Base-by-base conservation (phyloP, 192 early-diverging fungal species). In the Dissophora ornata region DNA sequence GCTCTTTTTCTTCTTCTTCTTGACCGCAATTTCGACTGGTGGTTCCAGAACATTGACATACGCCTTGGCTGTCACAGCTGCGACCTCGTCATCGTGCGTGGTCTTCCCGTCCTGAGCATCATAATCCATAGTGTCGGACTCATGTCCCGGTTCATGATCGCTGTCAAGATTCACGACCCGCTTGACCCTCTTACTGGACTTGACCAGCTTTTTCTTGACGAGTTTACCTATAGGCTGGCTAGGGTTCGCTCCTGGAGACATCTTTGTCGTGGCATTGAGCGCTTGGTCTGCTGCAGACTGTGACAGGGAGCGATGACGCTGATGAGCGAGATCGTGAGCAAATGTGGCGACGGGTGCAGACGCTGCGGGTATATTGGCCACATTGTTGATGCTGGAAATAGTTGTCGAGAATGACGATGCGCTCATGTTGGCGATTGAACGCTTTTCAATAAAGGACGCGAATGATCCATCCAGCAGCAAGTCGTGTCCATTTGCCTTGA, bases 391-490 rank as follows among this genome's bases (percentile, higher is more conserved):
- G 33, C 58, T 53, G n/a, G 67, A 36, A 36, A 62, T 71, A 24
- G 62, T 59, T 41, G 62, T 32, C 7, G 47, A 33, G 26, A 57
- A 61, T 30, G 69, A 33, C 69, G 77, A 30, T 45, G 67, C 19
- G 41, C 63, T 61, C 49, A 75, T 46, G 22, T 61, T 67, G 7
- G 57, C 42, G 12, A 77, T 44, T 0, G 36, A 12, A 12, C 77
- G 81, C 22, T 79, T 73, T 69, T 88, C 87, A 0, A 63, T 57
- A 53, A 83, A 85, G 11, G 79, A 77, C 2, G 87, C 85, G 25
- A 67, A 78, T 10, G 69, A 60, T 2, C 87, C 87, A 54, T 88
- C 87, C 25, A 88, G 52, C 13, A 79, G 48, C 33, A 88, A 55
- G 1, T 85, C 79, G 13, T 65, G 67, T 44, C 83, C 71, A 42